These are phyloP conservation scores for Verticillium dahliae DNA, from an alignment of 2,329 filamentous ascomycete genomes.

Conservation along the genomic window DNA sequence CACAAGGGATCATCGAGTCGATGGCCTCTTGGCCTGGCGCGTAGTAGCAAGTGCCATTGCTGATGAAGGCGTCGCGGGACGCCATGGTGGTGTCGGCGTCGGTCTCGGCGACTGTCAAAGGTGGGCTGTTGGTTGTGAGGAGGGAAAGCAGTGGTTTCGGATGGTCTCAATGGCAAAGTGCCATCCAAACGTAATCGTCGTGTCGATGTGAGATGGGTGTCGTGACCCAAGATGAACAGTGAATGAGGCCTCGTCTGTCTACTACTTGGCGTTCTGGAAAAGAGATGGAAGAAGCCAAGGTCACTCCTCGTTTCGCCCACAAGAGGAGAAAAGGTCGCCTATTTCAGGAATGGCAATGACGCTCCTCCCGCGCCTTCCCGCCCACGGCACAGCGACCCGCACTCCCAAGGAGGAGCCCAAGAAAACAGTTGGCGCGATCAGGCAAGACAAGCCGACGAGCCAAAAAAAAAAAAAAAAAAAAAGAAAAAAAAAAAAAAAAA, in stretches of 20 bases:
- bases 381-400: neutral
- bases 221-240: neutral
- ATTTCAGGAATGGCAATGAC: neutral
- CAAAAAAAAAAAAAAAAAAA: neutral
- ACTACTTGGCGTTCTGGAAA: neutral
- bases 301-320: neutral
- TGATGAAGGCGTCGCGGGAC: slow-evolving; percentile 15
- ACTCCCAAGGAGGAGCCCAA: neutral
- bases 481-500: neutral
- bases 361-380: neutral
- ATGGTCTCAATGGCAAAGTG: neutral
- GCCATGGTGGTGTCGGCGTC: neutral
- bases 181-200: neutral
- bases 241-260: neutral
- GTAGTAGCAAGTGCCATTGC: slow-evolving; percentile 26
- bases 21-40: slow-evolving; percentile 8
- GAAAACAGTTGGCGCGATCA: neutral
- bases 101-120: too few species aligned
- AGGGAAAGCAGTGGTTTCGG: neutral
- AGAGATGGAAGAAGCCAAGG: neutral
- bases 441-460: too few species aligned
- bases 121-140: neutral
- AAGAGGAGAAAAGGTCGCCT: neutral
- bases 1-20: slow-evolving; percentile 22
- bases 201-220: too few species aligned